Evolutionary conservation across 805 yeast species (phyloP), one percentile per base, ranked within the genome.

Genomic region (Peterozyma xylosa): DNA sequence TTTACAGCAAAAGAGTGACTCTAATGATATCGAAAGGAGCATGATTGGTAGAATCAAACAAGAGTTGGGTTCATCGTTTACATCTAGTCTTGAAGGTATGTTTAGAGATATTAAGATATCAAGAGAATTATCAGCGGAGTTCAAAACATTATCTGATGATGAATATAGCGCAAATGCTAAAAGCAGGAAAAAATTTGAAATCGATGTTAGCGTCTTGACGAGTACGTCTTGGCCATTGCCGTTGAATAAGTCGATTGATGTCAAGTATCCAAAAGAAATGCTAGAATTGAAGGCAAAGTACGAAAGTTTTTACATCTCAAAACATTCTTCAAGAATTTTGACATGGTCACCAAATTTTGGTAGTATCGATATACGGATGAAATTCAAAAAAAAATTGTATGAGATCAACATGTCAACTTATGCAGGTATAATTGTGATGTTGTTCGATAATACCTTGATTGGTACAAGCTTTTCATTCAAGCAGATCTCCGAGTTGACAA

Each of bases 321-420:
- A 70, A 36, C 80, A 79, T 53, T 69, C 63, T 42, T 85, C 87
- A 9, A 67, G 95, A 50, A 68, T 66, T 39, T 57, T 85, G 39
- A 66, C 64, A 9, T 93, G 97, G 97, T 81, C 88, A 33, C 86
- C 90, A 18, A 80, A 80, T 50, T 76, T 86, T 55, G 96, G 96
- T 5, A 78, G 86, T 5, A 81, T 87, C 46, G 97, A 90, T 53
- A 69, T 91, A 43, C 70, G 84, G 42, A 80, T 84, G 52, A 71
- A 80, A 33, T 85, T 82, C 51, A 80, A 82, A 5, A 73, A 79
- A 30, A 74, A 77, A 39, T 74, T 82, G 1, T 90, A 91, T 55
- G 90, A 86, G 46, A 73, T 90, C 37, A 85, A 80, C 49, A 73
- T 89, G 76, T 82, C 96, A 0, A 73, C 95, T 0, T 79, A 81